Percentiles rank a stretch among this genome's conserved stretches.
Evolutionary conservation across 2,329 filamentous ascomycete genomes (phyloP).

Genomic region (Stachybotrys chartarum): DNA sequence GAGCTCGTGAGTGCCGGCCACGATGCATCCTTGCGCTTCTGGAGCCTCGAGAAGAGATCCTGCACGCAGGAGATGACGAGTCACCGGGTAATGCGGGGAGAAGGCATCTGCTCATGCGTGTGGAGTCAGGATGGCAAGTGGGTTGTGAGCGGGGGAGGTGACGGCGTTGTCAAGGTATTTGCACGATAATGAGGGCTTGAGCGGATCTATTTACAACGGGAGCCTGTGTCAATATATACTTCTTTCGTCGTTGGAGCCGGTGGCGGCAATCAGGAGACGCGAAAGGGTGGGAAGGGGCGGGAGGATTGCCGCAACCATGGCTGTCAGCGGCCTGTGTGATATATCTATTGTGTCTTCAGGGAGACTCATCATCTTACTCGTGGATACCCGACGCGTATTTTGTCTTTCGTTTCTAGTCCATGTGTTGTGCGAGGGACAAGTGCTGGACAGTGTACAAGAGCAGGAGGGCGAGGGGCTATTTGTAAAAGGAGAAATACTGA

Average conservation of each 20-base stretch:
- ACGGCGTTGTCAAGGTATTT: slow-evolving; percentile 94
- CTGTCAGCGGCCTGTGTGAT: not conserved
- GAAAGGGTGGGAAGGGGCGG: not conserved
- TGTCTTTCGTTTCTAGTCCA: not conserved
- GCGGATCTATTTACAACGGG: slow-evolving; percentile 1
- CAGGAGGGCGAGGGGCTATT: no score
- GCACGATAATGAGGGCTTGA: slow-evolving; percentile 34
- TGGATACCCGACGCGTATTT: not conserved
- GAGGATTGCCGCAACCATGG: not conserved
- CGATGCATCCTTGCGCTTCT: slow-evolving; percentile 92
- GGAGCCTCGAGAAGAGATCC: slow-evolving; percentile 90
- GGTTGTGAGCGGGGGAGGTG: slow-evolving; percentile 90
- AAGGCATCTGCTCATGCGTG: slow-evolving; percentile 87
- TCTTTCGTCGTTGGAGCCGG: not conserved
- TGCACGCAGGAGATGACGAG: slow-evolving; percentile 94
- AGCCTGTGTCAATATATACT: slow-evolving; percentile 1
- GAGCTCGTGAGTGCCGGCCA: slow-evolving; percentile 95
- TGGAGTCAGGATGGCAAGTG: slow-evolving; percentile 95
- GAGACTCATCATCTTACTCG: not conserved
- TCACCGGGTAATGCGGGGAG: slow-evolving; percentile 89
- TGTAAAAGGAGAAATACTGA: no score
- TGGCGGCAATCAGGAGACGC: slow-evolving; percentile 1
- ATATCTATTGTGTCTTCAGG: not conserved
- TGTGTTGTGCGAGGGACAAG: not conserved
- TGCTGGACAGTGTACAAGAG: not conserved